Percentiles rank a stretch among this genome's conserved stretches.
Conservation (phyloP, 2,329 filamentous ascomycete genomes). For the Plectosphaerella plurivora region DNA sequence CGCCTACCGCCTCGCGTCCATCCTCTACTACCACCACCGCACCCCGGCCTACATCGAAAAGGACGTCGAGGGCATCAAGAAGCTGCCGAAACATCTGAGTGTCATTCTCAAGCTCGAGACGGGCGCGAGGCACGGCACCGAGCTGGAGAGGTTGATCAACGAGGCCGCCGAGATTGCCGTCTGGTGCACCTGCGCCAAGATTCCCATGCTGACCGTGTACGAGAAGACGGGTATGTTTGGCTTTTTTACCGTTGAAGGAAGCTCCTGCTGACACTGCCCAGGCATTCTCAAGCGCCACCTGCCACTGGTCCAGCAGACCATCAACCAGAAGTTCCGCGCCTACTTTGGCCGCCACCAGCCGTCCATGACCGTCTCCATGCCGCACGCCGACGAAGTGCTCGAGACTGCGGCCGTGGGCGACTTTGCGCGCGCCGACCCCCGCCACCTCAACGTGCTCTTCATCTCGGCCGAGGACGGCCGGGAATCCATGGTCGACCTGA, state of each 20-base stretch:
- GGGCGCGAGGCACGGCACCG: slow-evolving; percentile 64
- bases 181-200: slow-evolving; percentile 88
- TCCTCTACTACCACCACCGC: slow-evolving; percentile 92
- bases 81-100: slow-evolving; percentile 81
- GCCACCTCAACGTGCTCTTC: slow-evolving; percentile 62
- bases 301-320: slow-evolving; percentile 74
- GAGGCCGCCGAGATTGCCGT: slow-evolving; percentile 89
- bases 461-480: slow-evolving; percentile 85
- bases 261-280: slow-evolving; percentile 25
- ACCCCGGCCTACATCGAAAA: slow-evolving; percentile 88
- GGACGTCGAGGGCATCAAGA: slow-evolving; percentile 71
- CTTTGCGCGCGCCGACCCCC: slow-evolving; percentile 17
- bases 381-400: slow-evolving; percentile 35
- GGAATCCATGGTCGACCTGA: slow-evolving; percentile 91
- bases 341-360: slow-evolving; percentile 82
- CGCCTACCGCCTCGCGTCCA: slow-evolving; percentile 70
- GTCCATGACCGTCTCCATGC: slow-evolving; percentile 53
- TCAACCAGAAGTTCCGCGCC: slow-evolving; percentile 73
- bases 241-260: neutral
- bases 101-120: slow-evolving; percentile 75
- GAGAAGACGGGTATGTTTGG: slow-evolving; percentile 72
- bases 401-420: slow-evolving; percentile 19
- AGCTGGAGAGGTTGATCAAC: slow-evolving; percentile 78
- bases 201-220: slow-evolving; percentile 84
- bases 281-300: slow-evolving; percentile 87